Percentiles rank a stretch among this genome's conserved stretches.
phyloP scores from a whole-genome alignment of 371 early-diverging fungal species.

The Apophysomyces elegans region DNA sequence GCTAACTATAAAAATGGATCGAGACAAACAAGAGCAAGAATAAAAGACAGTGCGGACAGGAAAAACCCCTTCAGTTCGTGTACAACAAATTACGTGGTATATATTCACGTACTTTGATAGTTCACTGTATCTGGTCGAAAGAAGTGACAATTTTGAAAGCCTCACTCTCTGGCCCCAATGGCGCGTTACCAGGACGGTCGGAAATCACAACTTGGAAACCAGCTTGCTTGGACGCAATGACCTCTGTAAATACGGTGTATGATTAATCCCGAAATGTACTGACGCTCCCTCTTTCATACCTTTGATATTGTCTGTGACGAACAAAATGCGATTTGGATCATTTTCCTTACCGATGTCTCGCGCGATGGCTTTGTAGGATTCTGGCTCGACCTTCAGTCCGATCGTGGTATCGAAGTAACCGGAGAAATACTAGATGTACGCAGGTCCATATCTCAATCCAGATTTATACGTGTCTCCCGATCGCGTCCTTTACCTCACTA shows the following conservation, averaged over 20 bases:
- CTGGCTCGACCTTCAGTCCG: constrained; percentile 74
- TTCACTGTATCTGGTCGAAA: constrained; percentile 37
- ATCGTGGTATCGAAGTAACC: constrained; percentile 92
- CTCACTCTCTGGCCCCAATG: constrained; percentile 45
- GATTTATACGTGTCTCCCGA: background rate
- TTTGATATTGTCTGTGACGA: constrained; percentile 86
- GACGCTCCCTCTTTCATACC: constrained; percentile 45
- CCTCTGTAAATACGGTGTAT: background rate
- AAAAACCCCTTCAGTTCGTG: no score
- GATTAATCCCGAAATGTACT: no score
- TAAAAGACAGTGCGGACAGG: no score
- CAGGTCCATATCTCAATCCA: background rate
- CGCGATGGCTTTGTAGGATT: constrained; percentile 78
- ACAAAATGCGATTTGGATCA: constrained; percentile 64
- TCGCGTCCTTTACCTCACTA: constrained; percentile 49
- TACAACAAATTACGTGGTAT: no score
- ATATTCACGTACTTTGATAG: no score
- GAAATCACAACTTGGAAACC: constrained; percentile 77
- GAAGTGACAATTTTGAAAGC: constrained; percentile 41
- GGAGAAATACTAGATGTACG: constrained; percentile 59
- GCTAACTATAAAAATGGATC: no score
- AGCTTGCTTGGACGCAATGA: constrained; percentile 71
- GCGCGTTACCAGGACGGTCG: constrained; percentile 80
- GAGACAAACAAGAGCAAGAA: no score
- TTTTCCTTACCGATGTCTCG: constrained; percentile 56